Evolutionary conservation across 2,329 filamentous ascomycete genomes (phyloP), one percentile per base, ranked within the genome.

Genomic region (Diaporthe citrichinensis): DNA sequence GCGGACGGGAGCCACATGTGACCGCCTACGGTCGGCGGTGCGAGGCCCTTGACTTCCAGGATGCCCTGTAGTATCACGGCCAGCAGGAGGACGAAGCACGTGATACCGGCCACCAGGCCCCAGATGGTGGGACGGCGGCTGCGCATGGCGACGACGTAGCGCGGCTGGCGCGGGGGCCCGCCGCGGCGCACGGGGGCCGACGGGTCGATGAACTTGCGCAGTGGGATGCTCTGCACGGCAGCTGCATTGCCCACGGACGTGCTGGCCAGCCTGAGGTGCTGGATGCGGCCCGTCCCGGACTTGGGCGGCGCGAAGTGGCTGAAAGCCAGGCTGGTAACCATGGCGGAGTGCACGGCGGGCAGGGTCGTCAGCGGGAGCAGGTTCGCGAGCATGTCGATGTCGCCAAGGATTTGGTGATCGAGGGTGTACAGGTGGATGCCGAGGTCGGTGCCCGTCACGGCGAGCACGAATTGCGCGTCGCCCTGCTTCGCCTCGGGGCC

Each of bases 211-310:
- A 85, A 79, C 76, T 85, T 86, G 78, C 85, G 87, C 65, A 98
- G 89, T 0, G 94, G 92, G 77, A 98, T 92, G 53, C 91, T 93
- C 83, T 98, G 94, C 36, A 98, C 92, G 41, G 94, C 91, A 55
- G 95, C 91, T 0, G 92, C 94, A 82, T 95, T 96, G 76, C 92
- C 93, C 79, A 97, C 92, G 67, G 94, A 95, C 55, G 95, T 93
- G 62, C 94, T 96, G 41, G 94, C 95, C 4, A 98, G 90, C 79
- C 94, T 94, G 79, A 97, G 86, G 80, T 91, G 91, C 79, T 92
- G 89, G 23, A 90, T 87, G 51, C 83, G 81, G 69, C 85, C 85
- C 73, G 85, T 82, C 79, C 86, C 81, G 4, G 84, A 86, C 77
- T 89, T 86, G n/a, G 89, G 91, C 0, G 90, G 85, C 31, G 83